Percentiles rank a stretch among this genome's conserved stretches.
Conservation (phyloP, 1,139 yeast genomes). For the Blastobotrys arbuscula region DNA sequence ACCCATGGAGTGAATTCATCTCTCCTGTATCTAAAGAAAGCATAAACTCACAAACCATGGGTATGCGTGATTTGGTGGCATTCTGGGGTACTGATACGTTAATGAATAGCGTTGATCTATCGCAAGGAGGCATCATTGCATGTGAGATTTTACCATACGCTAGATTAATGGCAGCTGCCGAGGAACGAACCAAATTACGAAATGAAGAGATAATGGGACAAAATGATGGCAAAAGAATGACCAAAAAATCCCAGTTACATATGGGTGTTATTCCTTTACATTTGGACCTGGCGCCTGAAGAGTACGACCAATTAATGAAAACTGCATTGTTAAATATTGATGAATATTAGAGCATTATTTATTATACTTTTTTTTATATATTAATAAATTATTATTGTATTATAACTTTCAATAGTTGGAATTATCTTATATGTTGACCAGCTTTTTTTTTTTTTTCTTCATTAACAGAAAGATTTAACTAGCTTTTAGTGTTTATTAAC, state of each 20-base stretch:
- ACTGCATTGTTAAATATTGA: background rate
- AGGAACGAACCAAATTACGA: slow-evolving; percentile 16
- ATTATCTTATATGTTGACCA: no score
- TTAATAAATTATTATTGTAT: background rate
- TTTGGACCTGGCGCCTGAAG: slow-evolving; percentile 19
- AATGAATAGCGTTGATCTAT: slow-evolving; percentile 19
- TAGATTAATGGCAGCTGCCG: slow-evolving; percentile 26
- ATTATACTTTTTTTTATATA: background rate
- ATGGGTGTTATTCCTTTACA: slow-evolving; percentile 25
- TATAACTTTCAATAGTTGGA: no score
- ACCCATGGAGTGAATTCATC: slow-evolving; percentile 11
- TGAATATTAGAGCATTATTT: background rate
- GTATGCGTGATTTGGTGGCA: slow-evolving; percentile 15
- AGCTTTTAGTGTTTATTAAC: no score
- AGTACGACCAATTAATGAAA: slow-evolving; percentile 14
- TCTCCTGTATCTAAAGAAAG: background rate
- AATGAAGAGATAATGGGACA: background rate
- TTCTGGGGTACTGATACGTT: slow-evolving; percentile 15
- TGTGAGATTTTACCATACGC: slow-evolving; percentile 29
- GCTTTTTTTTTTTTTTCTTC: no score
- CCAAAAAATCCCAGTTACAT: slow-evolving; percentile 22
- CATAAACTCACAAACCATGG: slow-evolving; percentile 18
- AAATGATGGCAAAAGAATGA: background rate
- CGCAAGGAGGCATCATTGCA: slow-evolving; percentile 16
- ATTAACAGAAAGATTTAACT: no score